phyloP scores from a whole-genome alignment of 345 rosid genomes.

The Bruguiera parviflora region DNA sequence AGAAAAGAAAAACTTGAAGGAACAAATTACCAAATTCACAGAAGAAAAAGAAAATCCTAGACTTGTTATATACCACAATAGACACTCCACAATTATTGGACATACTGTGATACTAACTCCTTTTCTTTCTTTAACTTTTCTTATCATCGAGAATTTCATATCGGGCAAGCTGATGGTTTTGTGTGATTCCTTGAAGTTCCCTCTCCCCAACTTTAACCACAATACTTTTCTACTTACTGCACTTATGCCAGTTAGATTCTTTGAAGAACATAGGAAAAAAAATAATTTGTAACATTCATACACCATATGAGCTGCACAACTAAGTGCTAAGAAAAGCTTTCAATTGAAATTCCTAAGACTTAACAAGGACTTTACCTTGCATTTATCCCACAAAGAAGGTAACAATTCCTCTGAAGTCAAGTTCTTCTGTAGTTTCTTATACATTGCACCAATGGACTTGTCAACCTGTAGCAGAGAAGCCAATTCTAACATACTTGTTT shows the following conservation, averaged over 20 bases:
- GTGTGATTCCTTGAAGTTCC: too few relatives aligned
- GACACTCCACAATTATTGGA: too few relatives aligned
- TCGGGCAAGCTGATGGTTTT: too few relatives aligned
- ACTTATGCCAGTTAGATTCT: neutral
- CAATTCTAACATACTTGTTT: constrained; percentile 3
- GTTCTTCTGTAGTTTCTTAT: constrained; percentile 93
- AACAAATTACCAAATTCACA: neutral
- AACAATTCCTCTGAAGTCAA: constrained; percentile 84
- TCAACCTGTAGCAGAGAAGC: constrained; percentile 54
- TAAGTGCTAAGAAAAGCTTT: neutral
- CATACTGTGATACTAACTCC: too few relatives aligned
- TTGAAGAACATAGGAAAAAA: neutral
- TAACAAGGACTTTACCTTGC: constrained; percentile 59
- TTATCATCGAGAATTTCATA: too few relatives aligned
- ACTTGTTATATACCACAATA: neutral
- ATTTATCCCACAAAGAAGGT: constrained; percentile 97
- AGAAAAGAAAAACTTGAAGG: neutral
- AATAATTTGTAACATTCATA: neutral
- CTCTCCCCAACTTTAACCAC: too few relatives aligned
- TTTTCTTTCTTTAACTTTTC: too few relatives aligned
- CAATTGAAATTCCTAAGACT: neutral
- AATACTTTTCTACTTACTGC: too few relatives aligned
- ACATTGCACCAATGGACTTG: constrained; percentile 82
- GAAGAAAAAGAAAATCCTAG: neutral
- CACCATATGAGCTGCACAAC: neutral